phyloP scores from a whole-genome alignment of 2,329 filamentous ascomycete genomes.

The Monosporascus sp. region DNA sequence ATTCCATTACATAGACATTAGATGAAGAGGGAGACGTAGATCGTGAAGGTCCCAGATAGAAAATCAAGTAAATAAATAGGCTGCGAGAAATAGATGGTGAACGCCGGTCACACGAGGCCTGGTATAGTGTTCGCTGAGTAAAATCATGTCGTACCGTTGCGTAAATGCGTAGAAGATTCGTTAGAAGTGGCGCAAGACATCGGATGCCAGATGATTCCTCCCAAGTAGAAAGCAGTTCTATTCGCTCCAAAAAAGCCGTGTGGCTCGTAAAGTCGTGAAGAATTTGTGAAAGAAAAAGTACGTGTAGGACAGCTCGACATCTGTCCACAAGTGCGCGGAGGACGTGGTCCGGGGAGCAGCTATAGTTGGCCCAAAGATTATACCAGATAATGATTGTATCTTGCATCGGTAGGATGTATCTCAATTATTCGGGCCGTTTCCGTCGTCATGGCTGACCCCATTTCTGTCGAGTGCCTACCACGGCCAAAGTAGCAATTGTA shows the following conservation, averaged over 20 bases:
- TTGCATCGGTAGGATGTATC: no score
- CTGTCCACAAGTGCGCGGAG: no score
- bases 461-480: conserved; percentile 46
- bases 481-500: conserved; percentile 44
- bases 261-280: conserved; percentile 10
- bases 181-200: neutral
- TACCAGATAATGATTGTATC: no score
- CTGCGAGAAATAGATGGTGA: no score
- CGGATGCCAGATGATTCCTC: neutral
- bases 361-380: no score
- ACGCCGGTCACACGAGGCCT: no score
- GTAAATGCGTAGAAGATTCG: neutral
- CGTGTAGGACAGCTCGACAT: no score
- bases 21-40: no score
- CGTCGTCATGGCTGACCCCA: conserved; percentile 32
- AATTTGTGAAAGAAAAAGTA: conserved; percentile 1
- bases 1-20: no score
- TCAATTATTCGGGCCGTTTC: neutral
- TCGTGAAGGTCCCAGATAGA: no score
- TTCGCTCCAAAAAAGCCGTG: neutral
- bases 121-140: no score
- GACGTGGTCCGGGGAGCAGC: no score
- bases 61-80: neutral
- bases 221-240: neutral
- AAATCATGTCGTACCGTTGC: neutral